These are phyloP conservation scores for Metschnikowia lunata DNA, from an alignment of 805 yeast genomes.

Conservation along the genomic window DNA sequence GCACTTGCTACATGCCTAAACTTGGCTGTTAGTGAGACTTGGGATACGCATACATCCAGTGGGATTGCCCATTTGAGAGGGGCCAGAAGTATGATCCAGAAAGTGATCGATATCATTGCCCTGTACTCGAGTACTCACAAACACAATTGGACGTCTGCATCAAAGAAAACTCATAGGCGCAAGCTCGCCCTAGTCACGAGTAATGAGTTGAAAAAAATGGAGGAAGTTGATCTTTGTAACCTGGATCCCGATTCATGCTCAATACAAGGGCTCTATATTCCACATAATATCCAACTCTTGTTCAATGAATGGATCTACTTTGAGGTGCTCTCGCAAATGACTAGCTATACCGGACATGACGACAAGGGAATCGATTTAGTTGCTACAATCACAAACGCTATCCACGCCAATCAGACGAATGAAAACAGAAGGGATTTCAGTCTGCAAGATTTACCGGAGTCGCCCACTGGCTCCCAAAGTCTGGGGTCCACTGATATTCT, in stretches of 20 bases:
- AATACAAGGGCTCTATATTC: slow-evolving; percentile 21
- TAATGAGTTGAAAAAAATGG: slow-evolving; percentile 31
- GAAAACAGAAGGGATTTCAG: slow-evolving; percentile 2
- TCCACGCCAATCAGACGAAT: slow-evolving; percentile 21
- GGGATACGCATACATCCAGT: slow-evolving; percentile 64
- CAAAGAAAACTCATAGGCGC: slow-evolving; percentile 9
- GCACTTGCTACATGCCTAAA: slow-evolving; percentile 63
- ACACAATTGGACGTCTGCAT: background rate
- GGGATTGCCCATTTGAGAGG: slow-evolving; percentile 69
- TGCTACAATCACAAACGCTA: slow-evolving; percentile 35
- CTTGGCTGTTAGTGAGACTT: slow-evolving; percentile 60
- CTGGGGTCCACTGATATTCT: slow-evolving; percentile 17
- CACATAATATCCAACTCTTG: slow-evolving; percentile 45
- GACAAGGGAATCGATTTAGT: slow-evolving; percentile 41
- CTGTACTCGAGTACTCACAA: slow-evolving; percentile 13
- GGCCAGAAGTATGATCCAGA: slow-evolving; percentile 56
- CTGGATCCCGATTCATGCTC: background rate
- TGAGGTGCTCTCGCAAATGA: slow-evolving; percentile 64
- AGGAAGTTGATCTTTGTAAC: slow-evolving; percentile 1
- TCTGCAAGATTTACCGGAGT: slow-evolving; percentile 3
- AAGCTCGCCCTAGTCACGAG: slow-evolving; percentile 30
- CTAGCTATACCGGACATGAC: slow-evolving; percentile 46
- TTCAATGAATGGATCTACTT: slow-evolving; percentile 66
- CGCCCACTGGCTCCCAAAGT: slow-evolving; percentile 21
- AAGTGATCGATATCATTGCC: slow-evolving; percentile 32